A percentile compares a stretch with the other conserved stretches of the same genome.
phyloP scores from a whole-genome alignment of 805 yeast genomes.

The Millerozyma miso region DNA sequence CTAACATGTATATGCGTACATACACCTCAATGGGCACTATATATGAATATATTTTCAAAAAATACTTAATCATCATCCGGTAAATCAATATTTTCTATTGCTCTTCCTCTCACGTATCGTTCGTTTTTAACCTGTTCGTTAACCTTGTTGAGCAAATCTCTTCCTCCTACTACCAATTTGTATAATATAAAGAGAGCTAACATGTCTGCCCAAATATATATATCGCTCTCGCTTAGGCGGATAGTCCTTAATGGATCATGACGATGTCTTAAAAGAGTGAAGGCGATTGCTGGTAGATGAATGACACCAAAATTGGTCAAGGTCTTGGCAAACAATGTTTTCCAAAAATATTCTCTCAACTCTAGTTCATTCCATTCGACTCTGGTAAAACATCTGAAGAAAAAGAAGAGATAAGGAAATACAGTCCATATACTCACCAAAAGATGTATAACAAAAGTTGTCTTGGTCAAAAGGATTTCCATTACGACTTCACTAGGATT shows the following conservation, averaged over 20 bases:
- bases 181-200: slow-evolving; percentile 9
- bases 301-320: slow-evolving; percentile 10
- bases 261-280: slow-evolving; percentile 1
- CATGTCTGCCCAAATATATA: slow-evolving; percentile 11
- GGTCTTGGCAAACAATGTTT: slow-evolving; percentile 9
- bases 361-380: slow-evolving; percentile 5
- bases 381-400: slow-evolving; percentile 2
- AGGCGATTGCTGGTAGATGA: slow-evolving; percentile 9
- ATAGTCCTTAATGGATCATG: slow-evolving; percentile 2
- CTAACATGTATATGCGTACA: not conserved
- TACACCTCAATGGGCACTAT: not conserved
- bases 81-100: slow-evolving; percentile 40
- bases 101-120: slow-evolving; percentile 53
- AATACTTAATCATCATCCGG: slow-evolving; percentile 5
- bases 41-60: not conserved
- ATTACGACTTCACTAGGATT: slow-evolving; percentile 4
- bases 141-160: slow-evolving; percentile 14
- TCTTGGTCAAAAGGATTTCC: slow-evolving; percentile 6
- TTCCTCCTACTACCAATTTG: slow-evolving; percentile 9
- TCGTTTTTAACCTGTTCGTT: slow-evolving; percentile 53
- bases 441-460: slow-evolving; percentile 11
- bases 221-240: slow-evolving; percentile 2
- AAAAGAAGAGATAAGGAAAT: slow-evolving; percentile 9
- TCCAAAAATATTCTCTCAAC: slow-evolving; percentile 5
- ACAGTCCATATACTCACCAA: slow-evolving; percentile 18